Base-by-base conservation (phyloP, 2,329 filamentous ascomycete species). In the Ascomycota sp. region DNA sequence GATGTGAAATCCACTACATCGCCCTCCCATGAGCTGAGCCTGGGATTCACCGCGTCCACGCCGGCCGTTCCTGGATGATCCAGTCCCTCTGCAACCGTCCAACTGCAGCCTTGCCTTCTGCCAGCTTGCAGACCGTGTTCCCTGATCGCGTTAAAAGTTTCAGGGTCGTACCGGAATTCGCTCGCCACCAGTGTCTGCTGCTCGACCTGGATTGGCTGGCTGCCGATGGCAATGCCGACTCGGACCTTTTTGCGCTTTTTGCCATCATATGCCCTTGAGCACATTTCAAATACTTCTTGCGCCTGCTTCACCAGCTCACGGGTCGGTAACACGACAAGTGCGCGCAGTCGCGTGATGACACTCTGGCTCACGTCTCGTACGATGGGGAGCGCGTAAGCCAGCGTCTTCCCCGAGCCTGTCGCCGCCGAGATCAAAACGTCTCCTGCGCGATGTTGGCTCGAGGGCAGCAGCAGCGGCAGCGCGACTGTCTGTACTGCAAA, bases 341-440 rank as follows among this genome's bases (percentile, higher is more conserved):
- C 85, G 24, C 79, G 68, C 7, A 98, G 55, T 32, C 68, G 67
- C 1, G 76, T 78, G 8, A 71, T 62, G 15, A 56, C 55, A 10
- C 65, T 64, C 21, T 66, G 59, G 38, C 75, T 74, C 29, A 98
- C 57, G 30, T 76, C 73, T 27, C 82, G 70, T 4, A 92, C 65
- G 34, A 98, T 71, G 0, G 89, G 89, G 3, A 98, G 57, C 1
- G 86, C 69, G 44, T 98, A 98, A 0, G 86, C 78, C 11, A 98
- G 52, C 0, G 89, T 98, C 48, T 98, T 98, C 33, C 89, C 89
- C 1, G 89, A 95, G 7, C 89, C 89, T 0, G 89, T 98, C 1
- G 86, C 79, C 0, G 91, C 89, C 7, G 83, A 89, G 3, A 98
- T 75, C 27, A 92, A 75, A 4, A 98, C 53, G 48, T 98, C 89